Percentiles rank a stretch among this genome's conserved stretches.
Evolutionary conservation across 306 rosid genomes (phyloP).

Genomic region (Vigna trinervia): DNA sequence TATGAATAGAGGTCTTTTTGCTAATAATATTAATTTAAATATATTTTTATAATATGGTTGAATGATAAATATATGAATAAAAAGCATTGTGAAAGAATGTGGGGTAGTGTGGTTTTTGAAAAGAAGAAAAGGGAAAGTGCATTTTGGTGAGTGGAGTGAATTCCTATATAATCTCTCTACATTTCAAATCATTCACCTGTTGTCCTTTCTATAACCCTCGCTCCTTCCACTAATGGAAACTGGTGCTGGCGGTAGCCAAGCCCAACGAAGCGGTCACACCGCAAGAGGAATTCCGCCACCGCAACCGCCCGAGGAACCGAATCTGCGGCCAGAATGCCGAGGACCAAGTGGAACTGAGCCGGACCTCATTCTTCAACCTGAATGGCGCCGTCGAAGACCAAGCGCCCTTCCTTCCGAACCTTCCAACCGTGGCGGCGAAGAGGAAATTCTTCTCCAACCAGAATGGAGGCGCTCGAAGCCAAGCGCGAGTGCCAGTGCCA

Average conservation of each 20-base stretch:
- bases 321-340: conserved; percentile 42
- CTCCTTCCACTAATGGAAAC: conserved; percentile 36
- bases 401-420: neutral
- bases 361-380: conserved; percentile 43
- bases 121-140: neutral
- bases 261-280: neutral
- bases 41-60: no score
- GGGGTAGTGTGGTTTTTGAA: no score
- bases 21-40: no score
- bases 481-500: neutral
- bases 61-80: no score
- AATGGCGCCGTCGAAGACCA: conserved; percentile 43
- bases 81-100: no score
- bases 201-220: conserved; percentile 3
- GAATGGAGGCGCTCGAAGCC: conserved; percentile 39
- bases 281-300: conserved; percentile 31
- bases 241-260: conserved; percentile 1
- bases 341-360: conserved; percentile 4
- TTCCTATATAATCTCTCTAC: neutral
- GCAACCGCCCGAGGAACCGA: conserved; percentile 19
- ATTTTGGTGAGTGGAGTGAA: neutral
- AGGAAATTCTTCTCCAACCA: conserved; percentile 26
- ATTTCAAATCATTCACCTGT: neutral
- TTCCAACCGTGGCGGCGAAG: neutral
- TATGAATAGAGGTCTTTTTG: no score